A percentile compares a stretch with the other conserved stretches of the same genome.
These are phyloP conservation scores for Lobosporangium transversale DNA, from an alignment of 192 early-diverging fungal genomes.

Conservation along the genomic window DNA sequence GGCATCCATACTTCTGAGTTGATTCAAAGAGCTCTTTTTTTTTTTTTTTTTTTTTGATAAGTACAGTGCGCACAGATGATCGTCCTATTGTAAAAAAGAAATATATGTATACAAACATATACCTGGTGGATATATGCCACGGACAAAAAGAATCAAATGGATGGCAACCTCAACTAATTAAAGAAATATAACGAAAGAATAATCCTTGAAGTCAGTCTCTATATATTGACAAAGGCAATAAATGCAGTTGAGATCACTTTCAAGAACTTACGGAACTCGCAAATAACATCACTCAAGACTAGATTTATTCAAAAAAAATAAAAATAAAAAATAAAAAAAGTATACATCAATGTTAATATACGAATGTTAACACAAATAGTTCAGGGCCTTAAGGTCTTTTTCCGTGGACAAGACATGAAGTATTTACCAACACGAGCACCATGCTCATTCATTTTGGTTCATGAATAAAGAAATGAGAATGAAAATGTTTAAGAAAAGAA, in stretches of 20 bases:
- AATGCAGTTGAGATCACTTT: too few species aligned
- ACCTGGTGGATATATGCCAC: conserved; percentile 50
- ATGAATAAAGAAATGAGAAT: neutral
- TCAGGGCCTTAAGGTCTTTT: neutral
- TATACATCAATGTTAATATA: too few species aligned
- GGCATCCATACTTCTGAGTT: conserved; percentile 40
- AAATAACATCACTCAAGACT: conserved; percentile 33
- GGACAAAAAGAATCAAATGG: conserved; percentile 41
- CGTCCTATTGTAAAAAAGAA: neutral
- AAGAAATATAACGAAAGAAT: too few species aligned
- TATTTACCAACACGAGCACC: conserved; percentile 9
- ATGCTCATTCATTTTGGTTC: conserved; percentile 12
- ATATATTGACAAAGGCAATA: neutral
- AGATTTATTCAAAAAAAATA: too few species aligned
- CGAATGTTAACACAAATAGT: too few species aligned
- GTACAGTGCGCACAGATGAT: too few species aligned
- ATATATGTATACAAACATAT: neutral
- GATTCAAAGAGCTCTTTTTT: conserved; percentile 50
- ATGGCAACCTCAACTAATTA: conserved; percentile 40
- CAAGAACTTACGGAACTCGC: conserved; percentile 44
- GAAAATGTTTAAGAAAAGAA: neutral
- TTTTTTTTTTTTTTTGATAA: too few species aligned
- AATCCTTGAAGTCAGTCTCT: neutral
- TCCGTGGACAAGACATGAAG: too few species aligned
- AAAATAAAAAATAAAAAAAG: too few species aligned